phyloP scores from a whole-genome alignment of 257 asterid genomes.

The Nicotiana paniculata region DNA sequence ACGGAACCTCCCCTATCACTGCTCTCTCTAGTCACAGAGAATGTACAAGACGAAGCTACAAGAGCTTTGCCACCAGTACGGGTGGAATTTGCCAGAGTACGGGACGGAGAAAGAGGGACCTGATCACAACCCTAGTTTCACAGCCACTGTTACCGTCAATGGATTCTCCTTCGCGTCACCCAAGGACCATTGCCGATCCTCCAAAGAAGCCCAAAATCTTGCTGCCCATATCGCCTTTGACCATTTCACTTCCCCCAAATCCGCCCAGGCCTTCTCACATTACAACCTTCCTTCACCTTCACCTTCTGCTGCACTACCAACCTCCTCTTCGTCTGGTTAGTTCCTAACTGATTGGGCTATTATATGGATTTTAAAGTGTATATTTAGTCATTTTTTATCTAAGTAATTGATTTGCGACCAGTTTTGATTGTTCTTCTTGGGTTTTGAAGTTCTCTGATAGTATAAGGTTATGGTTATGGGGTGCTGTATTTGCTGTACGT shows the following conservation, averaged over 20 bases:
- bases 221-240: constrained; percentile 13
- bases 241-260: background rate
- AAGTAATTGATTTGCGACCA: background rate
- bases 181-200: constrained; percentile 8
- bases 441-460: background rate
- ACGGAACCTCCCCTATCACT: too few species aligned
- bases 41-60: constrained; percentile 63
- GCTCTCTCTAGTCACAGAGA: background rate
- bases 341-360: background rate
- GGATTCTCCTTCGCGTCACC: constrained; percentile 41
- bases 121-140: constrained; percentile 57
- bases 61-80: constrained; percentile 48
- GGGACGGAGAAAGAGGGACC: constrained; percentile 39
- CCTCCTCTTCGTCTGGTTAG: background rate
- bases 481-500: background rate
- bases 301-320: background rate
- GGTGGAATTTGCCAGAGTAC: constrained; percentile 58
- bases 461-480: background rate
- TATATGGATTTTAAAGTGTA: background rate
- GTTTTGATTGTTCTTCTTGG: background rate
- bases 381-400: background rate
- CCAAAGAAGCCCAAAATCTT: constrained; percentile 16
- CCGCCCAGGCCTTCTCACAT: background rate
- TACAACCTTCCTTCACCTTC: background rate
- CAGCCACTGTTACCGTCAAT: constrained; percentile 30